phyloP scores from a whole-genome alignment of 305 asterid species.

The Caryopteris hybrid region DNA sequence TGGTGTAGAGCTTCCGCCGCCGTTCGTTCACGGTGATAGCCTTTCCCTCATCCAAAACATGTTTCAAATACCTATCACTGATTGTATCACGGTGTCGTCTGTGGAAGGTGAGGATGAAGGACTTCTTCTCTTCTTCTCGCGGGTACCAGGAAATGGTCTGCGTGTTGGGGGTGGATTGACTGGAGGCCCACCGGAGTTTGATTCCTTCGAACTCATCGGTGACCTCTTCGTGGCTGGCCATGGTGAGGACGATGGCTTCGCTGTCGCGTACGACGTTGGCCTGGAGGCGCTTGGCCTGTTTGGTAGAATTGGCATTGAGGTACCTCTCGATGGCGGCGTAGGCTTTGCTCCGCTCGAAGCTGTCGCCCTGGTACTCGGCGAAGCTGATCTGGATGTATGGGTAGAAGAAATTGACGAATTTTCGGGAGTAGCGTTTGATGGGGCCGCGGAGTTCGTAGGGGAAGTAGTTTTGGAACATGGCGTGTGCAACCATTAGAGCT shows the following conservation, averaged over 20 bases:
- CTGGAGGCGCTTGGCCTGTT: constrained; percentile 41
- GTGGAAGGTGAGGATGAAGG: constrained; percentile 41
- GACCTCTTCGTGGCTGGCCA: constrained; percentile 53
- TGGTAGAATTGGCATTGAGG: constrained; percentile 35
- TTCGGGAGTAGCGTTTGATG: constrained; percentile 28
- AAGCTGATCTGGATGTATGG: constrained; percentile 51
- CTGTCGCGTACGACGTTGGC: constrained; percentile 36
- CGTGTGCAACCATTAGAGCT: constrained; percentile 35
- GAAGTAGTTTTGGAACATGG: constrained; percentile 54
- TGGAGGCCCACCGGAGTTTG: constrained; percentile 43
- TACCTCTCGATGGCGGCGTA: constrained; percentile 43
- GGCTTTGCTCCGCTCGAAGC: constrained; percentile 41
- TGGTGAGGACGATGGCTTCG: constrained; percentile 37
- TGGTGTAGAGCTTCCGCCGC: constrained; percentile 38
- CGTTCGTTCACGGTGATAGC: constrained; percentile 34
- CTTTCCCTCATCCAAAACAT: constrained; percentile 40
- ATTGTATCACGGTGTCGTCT: constrained; percentile 6
- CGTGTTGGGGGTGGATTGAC: not conserved
- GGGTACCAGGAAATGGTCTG: constrained; percentile 28
- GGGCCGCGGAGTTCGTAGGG: constrained; percentile 34
- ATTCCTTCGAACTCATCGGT: not conserved
- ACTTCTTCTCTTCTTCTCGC: constrained; percentile 24
- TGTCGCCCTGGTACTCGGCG: constrained; percentile 36
- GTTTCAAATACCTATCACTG: constrained; percentile 21
- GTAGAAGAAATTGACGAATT: constrained; percentile 20